A percentile compares a stretch with the other conserved stretches of the same genome.
Evolutionary conservation across 2,329 filamentous ascomycete species (phyloP).

Genomic region (Fusarium poae): DNA sequence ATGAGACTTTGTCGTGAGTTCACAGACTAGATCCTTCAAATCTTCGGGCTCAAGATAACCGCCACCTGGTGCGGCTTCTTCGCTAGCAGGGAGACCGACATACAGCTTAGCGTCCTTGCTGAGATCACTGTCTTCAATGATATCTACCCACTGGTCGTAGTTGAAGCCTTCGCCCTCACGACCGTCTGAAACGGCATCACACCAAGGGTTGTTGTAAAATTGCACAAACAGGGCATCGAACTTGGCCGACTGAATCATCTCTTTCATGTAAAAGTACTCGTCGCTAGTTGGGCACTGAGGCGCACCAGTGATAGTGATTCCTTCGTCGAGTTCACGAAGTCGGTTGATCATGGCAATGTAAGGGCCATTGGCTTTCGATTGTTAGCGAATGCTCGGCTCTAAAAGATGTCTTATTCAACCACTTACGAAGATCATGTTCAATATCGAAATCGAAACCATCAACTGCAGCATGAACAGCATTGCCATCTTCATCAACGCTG

Average conservation of each 20-base stretch:
- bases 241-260: constrained; percentile 56
- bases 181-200: constrained; percentile 52
- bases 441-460: constrained; percentile 62
- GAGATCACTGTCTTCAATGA: constrained; percentile 51
- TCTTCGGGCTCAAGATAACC: constrained; percentile 54
- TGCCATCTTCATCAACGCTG: constrained; percentile 35
- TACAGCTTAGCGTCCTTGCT: constrained; percentile 61
- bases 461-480: constrained; percentile 47
- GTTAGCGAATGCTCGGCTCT: neutral
- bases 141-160: constrained; percentile 58
- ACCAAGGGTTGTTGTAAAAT: constrained; percentile 63
- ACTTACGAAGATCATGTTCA: constrained; percentile 53
- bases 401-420: neutral
- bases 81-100: constrained; percentile 58
- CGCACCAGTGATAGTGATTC: constrained; percentile 58
- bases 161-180: constrained; percentile 54
- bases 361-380: constrained; percentile 50
- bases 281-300: constrained; percentile 58
- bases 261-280: constrained; percentile 52
- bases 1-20: constrained; percentile 53
- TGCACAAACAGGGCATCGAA: constrained; percentile 62
- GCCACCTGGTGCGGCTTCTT: constrained; percentile 43
- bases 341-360: constrained; percentile 57
- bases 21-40: constrained; percentile 57
- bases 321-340: constrained; percentile 51